phyloP scores from a whole-genome alignment of 2,329 filamentous ascomycete species.

The Didymella keratinophila region DNA sequence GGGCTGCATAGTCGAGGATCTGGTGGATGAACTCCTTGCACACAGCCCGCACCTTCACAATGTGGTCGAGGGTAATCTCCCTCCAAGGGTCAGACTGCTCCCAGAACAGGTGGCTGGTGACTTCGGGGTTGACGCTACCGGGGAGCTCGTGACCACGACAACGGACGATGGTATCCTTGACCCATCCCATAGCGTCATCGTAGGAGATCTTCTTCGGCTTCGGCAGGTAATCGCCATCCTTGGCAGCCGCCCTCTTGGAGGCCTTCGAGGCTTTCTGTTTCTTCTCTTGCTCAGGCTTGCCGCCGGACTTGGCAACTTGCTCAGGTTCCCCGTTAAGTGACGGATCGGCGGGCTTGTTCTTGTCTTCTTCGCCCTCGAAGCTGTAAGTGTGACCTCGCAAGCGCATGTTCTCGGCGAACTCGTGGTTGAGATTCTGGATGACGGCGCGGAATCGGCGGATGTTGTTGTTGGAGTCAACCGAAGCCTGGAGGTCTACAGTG shows the following conservation, averaged over 20 bases:
- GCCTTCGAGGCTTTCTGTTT: too few relatives aligned
- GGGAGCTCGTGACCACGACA: constrained; percentile 65
- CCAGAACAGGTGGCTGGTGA: constrained; percentile 67
- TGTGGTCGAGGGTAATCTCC: constrained; percentile 47
- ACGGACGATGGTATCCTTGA: constrained; percentile 51
- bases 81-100: constrained; percentile 67
- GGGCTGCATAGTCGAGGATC: neutral
- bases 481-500: neutral
- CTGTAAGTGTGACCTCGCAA: neutral
- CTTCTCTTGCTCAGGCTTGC: too few relatives aligned
- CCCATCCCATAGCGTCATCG: constrained; percentile 34
- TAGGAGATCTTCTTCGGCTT: constrained; percentile 1
- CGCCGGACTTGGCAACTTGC: too few relatives aligned
- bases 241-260: too few relatives aligned
- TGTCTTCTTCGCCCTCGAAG: neutral
- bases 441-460: constrained; percentile 5
- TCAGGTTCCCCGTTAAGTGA: too few relatives aligned
- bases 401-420: neutral
- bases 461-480: neutral
- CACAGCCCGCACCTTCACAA: constrained; percentile 21
- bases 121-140: constrained; percentile 66
- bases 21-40: constrained; percentile 1
- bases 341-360: too few relatives aligned
- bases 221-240: neutral
- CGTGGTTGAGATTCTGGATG: neutral